phyloP scores from a whole-genome alignment of 345 rosid species.

The Orychophragmus violaceus region DNA sequence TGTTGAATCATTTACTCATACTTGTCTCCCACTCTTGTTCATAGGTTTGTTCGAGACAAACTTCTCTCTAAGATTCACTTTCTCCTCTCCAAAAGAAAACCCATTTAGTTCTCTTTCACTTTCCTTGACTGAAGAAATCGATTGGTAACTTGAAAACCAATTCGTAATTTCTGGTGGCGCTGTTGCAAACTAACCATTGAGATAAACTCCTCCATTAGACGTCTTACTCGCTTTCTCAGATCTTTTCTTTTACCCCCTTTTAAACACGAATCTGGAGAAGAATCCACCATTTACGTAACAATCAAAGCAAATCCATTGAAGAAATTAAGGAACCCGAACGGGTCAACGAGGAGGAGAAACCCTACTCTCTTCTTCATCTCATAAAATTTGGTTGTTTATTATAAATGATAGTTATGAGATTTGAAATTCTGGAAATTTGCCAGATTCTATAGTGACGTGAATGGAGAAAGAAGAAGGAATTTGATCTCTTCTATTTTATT shows the following conservation, averaged over 20 bases:
- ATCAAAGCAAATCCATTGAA: neutral
- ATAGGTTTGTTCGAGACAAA: too few species aligned
- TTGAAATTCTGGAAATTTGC: too few species aligned
- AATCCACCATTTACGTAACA: constrained; percentile 1
- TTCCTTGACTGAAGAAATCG: constrained; percentile 30
- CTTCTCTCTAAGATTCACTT: neutral
- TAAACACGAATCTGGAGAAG: neutral
- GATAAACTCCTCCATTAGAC: neutral
- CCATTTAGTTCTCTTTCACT: neutral
- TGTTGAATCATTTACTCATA: too few species aligned
- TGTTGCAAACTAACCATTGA: constrained; percentile 11
- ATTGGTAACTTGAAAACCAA: constrained; percentile 61
- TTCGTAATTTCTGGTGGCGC: constrained; percentile 58
- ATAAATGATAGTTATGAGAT: too few species aligned
- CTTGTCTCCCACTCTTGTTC: constrained; percentile 22
- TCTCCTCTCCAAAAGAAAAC: neutral
- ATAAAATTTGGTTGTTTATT: too few species aligned
- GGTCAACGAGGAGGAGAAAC: constrained; percentile 2
- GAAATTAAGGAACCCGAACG: neutral
- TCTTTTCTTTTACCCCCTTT: constrained; percentile 1
- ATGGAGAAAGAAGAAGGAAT: too few species aligned
- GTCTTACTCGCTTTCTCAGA: neutral
- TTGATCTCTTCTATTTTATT: too few species aligned
- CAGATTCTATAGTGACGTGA: too few species aligned
- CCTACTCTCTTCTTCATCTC: neutral